Evolutionary conservation across 768 basidiomycete species (phyloP).

Genomic region (Boletus tomentosulus): DNA sequence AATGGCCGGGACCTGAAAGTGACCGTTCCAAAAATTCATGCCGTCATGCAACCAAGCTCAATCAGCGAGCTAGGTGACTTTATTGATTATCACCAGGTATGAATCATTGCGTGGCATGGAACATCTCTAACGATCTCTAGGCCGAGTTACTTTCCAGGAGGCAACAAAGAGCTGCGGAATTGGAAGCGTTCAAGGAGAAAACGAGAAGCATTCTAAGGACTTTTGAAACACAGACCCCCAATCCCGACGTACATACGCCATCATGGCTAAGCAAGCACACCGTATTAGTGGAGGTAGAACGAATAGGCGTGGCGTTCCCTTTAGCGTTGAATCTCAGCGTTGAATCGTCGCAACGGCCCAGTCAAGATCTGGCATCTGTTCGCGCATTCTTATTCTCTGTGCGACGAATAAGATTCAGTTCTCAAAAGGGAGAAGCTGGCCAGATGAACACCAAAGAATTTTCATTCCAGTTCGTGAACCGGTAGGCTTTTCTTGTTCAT

Average conservation of each 20-base stretch:
- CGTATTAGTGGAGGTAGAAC: slow-evolving; percentile 51
- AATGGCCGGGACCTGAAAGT: slow-evolving; percentile 44
- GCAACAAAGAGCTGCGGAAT: slow-evolving; percentile 71
- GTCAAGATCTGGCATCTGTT: slow-evolving; percentile 42
- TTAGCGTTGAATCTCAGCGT: slow-evolving; percentile 60
- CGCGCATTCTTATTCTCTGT: slow-evolving; percentile 87
- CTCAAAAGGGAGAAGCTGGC: slow-evolving; percentile 75
- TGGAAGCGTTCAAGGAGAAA: slow-evolving; percentile 82
- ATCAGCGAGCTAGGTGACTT: slow-evolving; percentile 89
- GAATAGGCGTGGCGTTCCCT: slow-evolving; percentile 90
- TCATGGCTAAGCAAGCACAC: slow-evolving; percentile 56
- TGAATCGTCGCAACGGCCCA: slow-evolving; percentile 40
- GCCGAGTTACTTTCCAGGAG: slow-evolving; percentile 70
- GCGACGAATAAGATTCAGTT: slow-evolving; percentile 65
- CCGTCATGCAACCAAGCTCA: slow-evolving; percentile 92
- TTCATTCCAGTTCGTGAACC: slow-evolving; percentile 80
- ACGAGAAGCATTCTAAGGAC: slow-evolving; percentile 68
- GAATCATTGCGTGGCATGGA: not conserved
- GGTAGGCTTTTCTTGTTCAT: slow-evolving; percentile 41
- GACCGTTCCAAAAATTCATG: slow-evolving; percentile 73
- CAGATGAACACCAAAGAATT: slow-evolving; percentile 66
- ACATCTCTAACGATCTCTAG: slow-evolving; percentile 35
- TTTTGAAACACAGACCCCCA: slow-evolving; percentile 58
- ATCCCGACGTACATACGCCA: slow-evolving; percentile 19
- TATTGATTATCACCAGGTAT: slow-evolving; percentile 77